Base-by-base conservation (phyloP, 768 basidiomycete species). In the Tylopilus felleus region DNA sequence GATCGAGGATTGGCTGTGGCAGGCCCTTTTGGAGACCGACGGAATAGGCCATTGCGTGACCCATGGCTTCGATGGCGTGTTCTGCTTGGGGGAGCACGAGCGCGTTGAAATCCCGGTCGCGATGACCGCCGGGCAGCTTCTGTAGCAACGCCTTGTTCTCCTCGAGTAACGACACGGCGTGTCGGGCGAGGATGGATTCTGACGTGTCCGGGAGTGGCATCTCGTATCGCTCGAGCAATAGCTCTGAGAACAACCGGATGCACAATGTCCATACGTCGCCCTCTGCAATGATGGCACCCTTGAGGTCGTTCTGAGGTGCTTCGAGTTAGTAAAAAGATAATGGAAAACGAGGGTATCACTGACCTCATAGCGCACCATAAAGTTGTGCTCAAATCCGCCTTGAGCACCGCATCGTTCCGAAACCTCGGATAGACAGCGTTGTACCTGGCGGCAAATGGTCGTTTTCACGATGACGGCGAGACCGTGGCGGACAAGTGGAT, bases 321-420 rank as follows among this genome's bases (percentile, higher is more conserved):
- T 5, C 36, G 5, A 13, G 22, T 50, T 16, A 50, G 49, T 9
- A 27, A 29, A 35, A 10, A n/a, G n/a, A 35, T 16, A 4, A 29
- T 9, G 33, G 8, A 12, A 33, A 38, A 38, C 5, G 12, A 7
- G 5, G 12, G 4, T 23, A 60, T 56, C 21, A 60, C 69, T 3
- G 52, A 83, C 83, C 72, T 82, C 78, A 25, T 80, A 74, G 40
- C 73, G 72, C 6, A 78, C 76, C 72, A 85, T 77, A 59, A 81
- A 80, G 60, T 86, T 86, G 51, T 80, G 77, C 47, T 81, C 83
- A 52, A 84, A 85, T n/a, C 81, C 77, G 3, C 85, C 84, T 65
- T 85, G 84, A 3, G 82, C 85, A 45, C 85, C 85, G 52, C 81
- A 84, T 12, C 85, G 75, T 57, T 87, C 85, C 6, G 81, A 74